Conservation (phyloP, 2,329 filamentous ascomycete species). For the Cyclaneusma minus region DNA sequence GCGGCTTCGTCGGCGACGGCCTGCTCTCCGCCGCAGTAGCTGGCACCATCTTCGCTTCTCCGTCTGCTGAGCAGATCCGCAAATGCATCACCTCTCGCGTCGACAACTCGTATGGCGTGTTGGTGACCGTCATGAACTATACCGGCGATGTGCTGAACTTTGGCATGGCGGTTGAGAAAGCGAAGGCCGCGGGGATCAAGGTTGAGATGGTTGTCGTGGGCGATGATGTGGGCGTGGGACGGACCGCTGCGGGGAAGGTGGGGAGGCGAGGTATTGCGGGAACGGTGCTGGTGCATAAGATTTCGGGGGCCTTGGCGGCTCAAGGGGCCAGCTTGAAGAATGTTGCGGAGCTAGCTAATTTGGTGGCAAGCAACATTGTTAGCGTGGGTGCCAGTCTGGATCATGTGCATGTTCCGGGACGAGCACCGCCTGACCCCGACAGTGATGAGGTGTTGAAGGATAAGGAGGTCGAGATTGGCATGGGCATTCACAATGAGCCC, state of each 20-base stretch:
- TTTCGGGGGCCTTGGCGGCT: slow-evolving; percentile 69
- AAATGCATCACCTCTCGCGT: slow-evolving; percentile 60
- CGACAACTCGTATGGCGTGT: slow-evolving; percentile 53
- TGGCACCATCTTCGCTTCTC: slow-evolving; percentile 75
- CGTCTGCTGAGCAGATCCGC: slow-evolving; percentile 69
- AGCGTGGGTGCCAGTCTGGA: slow-evolving; percentile 75
- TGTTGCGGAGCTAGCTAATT: slow-evolving; percentile 54
- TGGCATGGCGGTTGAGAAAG: slow-evolving; percentile 86
- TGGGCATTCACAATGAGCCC: slow-evolving; percentile 58
- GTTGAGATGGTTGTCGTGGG: slow-evolving; percentile 86
- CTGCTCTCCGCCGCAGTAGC: slow-evolving; percentile 70
- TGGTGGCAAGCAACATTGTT: slow-evolving; percentile 61
- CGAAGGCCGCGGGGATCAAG: slow-evolving; percentile 58
- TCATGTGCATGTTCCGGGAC: slow-evolving; percentile 86
- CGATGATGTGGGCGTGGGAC: slow-evolving; percentile 82
- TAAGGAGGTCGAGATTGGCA: slow-evolving; percentile 48
- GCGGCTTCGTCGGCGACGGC: slow-evolving; percentile 69
- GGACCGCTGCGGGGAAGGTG: slow-evolving; percentile 74
- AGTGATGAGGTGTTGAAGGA: slow-evolving; percentile 38
- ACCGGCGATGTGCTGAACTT: slow-evolving; percentile 86
- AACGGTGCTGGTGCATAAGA: slow-evolving; percentile 83
- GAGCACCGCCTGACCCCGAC: slow-evolving; percentile 35
- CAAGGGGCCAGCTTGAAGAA: slow-evolving; percentile 51
- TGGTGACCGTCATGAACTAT: slow-evolving; percentile 95
- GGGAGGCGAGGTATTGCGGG: slow-evolving; percentile 82